These are phyloP conservation scores for Globisporangium middletonii DNA, from an alignment of 352 stramenopile genomes.

Conservation along the genomic window DNA sequence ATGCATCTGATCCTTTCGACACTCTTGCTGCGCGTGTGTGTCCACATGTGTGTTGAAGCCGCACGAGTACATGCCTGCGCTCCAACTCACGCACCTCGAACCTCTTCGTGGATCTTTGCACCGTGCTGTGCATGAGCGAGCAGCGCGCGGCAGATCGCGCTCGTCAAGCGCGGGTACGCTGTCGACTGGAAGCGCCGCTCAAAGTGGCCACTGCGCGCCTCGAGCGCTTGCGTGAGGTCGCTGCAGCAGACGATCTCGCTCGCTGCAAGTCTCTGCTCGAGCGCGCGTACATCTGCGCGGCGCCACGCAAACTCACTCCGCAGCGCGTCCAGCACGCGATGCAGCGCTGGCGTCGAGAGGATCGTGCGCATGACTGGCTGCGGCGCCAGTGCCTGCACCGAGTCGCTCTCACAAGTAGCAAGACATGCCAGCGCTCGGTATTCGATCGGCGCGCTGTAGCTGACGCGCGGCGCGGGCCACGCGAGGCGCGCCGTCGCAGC, in stretches of 20 bases:
- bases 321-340: slow-evolving; percentile 22
- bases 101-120: neutral
- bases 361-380: slow-evolving; percentile 9
- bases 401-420: neutral
- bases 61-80: no score
- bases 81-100: no score
- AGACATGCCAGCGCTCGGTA: slow-evolving; percentile 4
- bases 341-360: slow-evolving; percentile 22
- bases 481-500: slow-evolving; percentile 14
- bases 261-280: slow-evolving; percentile 28
- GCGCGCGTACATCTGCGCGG: slow-evolving; percentile 19
- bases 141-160: slow-evolving; percentile 33
- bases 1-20: no score
- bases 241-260: slow-evolving; percentile 36
- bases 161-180: slow-evolving; percentile 43
- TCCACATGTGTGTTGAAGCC: no score
- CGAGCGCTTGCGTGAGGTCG: slow-evolving; percentile 26
- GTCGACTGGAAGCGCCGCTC: slow-evolving; percentile 43
- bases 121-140: slow-evolving; percentile 5
- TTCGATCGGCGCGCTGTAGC: slow-evolving; percentile 12
- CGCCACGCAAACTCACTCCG: slow-evolving; percentile 46
- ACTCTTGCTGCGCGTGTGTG: no score
- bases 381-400: neutral
- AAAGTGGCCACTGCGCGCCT: slow-evolving; percentile 25
- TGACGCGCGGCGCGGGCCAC: slow-evolving; percentile 29